Base-by-base conservation (phyloP, 1,139 yeast genomes). In the Candida buenavistaensis region DNA sequence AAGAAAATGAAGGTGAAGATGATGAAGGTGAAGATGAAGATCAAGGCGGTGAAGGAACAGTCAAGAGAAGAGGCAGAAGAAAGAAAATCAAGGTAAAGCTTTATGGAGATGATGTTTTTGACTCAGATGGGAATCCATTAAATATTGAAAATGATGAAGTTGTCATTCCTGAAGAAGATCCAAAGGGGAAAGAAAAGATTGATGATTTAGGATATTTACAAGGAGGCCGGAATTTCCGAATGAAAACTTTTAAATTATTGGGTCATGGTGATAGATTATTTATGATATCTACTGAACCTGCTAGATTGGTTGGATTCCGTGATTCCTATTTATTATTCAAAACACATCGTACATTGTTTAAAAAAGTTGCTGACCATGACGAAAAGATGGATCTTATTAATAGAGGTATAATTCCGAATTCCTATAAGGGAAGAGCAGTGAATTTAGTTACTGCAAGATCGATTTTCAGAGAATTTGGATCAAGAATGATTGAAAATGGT, bases 231-330 rank as follows among this genome's bases (percentile, higher is more conserved):
- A 75, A 78, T 50, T 92, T 76, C 62, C 71, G 92, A 41, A 84
- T 88, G 43, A 81, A 90, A 41, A 80, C 94, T 0, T 92, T 92
- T 60, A 86, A 87, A 4, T 75, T 90, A 8, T 61, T 73, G 28
- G 88, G 85, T 4, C 76, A 82, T 39, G 96, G 95, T 3, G 75
- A 79, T 25, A 71, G 80, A 43, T 69, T 82, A 39, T 92, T 79
- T 57, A 89, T 92, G 95, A 75, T 92, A 30, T 85, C 96, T 2
- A 90, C 97, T 0, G 97, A 90, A 54, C 96, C 97, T 1, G 97
- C 98, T 0, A 73, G 97, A 47, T 78, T 90, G 50, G 89, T 90
- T 47, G 97, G 97, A 3, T 89, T 89, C 62, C 74, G 97, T 50
- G 98, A 92, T 56, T 88, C 97, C 1, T 90, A 92, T 52, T 70